phyloP scores from a whole-genome alignment of 1,284 basidiomycete species.

The Rhodotorula sp. region DNA sequence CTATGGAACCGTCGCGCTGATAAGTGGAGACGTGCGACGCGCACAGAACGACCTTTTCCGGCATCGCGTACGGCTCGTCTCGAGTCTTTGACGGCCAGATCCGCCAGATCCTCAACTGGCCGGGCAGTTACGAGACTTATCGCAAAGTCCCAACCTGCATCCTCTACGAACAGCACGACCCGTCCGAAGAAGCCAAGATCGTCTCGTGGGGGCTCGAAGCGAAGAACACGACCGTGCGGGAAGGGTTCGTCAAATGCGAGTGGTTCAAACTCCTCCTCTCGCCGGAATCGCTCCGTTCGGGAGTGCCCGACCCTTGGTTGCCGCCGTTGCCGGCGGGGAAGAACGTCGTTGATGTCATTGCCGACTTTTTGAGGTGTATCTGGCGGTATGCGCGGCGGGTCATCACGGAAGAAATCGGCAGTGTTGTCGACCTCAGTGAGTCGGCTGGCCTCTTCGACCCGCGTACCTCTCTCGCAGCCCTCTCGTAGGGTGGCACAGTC shows the following conservation, averaged over 20 bases:
- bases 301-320: constrained; percentile 33
- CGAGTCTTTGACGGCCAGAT: constrained; percentile 50
- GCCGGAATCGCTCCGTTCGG: constrained; percentile 28
- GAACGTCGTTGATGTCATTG: constrained; percentile 67
- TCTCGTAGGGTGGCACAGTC: background rate
- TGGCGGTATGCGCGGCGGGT: constrained; percentile 81
- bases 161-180: constrained; percentile 23
- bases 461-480: background rate
- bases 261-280: constrained; percentile 68
- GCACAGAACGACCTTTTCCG: constrained; percentile 56
- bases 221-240: constrained; percentile 27
- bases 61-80: constrained; percentile 63
- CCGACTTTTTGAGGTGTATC: constrained; percentile 72
- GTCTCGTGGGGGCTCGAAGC: constrained; percentile 36
- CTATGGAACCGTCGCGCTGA: too few species aligned
- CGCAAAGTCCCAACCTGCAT: constrained; percentile 36
- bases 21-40: too few species aligned
- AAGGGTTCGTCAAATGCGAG: constrained; percentile 34
- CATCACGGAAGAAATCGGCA: constrained; percentile 76
- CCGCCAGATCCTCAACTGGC: constrained; percentile 63
- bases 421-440: constrained; percentile 73
- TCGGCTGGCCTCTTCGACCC: background rate
- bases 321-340: constrained; percentile 59
- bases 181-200: constrained; percentile 22
- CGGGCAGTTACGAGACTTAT: constrained; percentile 34